Evolutionary conservation across 1,139 yeast genomes (phyloP).

Genomic region (Yamadazyma sp.): DNA sequence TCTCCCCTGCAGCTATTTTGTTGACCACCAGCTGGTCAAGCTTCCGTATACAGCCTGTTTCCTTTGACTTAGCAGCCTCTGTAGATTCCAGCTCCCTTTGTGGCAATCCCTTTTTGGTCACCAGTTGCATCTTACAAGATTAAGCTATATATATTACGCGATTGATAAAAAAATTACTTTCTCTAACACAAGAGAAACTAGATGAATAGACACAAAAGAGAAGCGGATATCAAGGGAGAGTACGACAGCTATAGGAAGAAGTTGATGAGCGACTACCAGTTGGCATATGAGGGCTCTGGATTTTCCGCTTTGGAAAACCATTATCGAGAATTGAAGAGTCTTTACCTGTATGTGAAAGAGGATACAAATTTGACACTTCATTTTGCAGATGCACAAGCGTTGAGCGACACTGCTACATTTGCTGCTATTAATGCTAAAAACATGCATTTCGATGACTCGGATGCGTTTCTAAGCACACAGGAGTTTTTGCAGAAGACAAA

Average conservation of each 20-base stretch:
- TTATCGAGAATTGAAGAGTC: slow-evolving; percentile 23
- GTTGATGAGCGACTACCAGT: slow-evolving; percentile 19
- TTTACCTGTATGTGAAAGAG: slow-evolving; percentile 25
- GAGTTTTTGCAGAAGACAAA: slow-evolving; percentile 46
- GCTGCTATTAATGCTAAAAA: slow-evolving; percentile 52
- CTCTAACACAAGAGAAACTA: background rate
- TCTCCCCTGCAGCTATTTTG: slow-evolving; percentile 96
- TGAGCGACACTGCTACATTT: slow-evolving; percentile 38
- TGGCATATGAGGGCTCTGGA: slow-evolving; percentile 35
- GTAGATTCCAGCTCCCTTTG: too few relatives aligned
- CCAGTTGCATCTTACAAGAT: too few relatives aligned
- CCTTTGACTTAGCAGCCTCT: too few relatives aligned
- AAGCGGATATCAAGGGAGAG: slow-evolving; percentile 7
- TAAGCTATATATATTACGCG: background rate
- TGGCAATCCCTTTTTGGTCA: too few relatives aligned
- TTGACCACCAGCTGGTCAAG: slow-evolving; percentile 74
- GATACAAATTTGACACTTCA: slow-evolving; percentile 25
- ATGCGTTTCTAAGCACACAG: slow-evolving; percentile 45
- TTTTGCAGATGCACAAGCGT: slow-evolving; percentile 38
- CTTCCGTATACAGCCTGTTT: slow-evolving; percentile 26
- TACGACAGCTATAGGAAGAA: slow-evolving; percentile 22
- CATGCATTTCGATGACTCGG: slow-evolving; percentile 53
- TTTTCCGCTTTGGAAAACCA: slow-evolving; percentile 20
- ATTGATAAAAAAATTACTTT: background rate
- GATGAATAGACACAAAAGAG: slow-evolving; percentile 2